phyloP scores from a whole-genome alignment of 1,284 basidiomycete genomes.

The Tylopilus sp. region DNA sequence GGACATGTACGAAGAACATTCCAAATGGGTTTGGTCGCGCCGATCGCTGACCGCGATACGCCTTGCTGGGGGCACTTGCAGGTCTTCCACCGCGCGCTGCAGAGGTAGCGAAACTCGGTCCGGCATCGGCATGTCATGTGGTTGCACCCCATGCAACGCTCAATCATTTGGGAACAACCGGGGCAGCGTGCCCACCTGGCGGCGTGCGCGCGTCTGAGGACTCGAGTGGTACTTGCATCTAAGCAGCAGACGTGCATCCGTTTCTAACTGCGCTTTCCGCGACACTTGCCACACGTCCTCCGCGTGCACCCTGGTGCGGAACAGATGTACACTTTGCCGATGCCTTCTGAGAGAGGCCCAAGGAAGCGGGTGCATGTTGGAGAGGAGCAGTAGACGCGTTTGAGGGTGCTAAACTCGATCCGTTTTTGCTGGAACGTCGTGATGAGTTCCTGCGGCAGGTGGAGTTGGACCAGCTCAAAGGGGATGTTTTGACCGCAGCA shows the following conservation, averaged over 20 bases:
- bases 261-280: constrained; percentile 20
- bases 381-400: constrained; percentile 43
- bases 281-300: constrained; percentile 37
- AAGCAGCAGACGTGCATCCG: constrained; percentile 26
- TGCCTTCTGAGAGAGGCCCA: constrained; percentile 30
- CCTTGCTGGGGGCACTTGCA: constrained; percentile 35
- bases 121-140: constrained; percentile 47
- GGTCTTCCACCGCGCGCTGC: constrained; percentile 39
- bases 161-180: constrained; percentile 40
- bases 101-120: constrained; percentile 45
- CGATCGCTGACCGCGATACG: no score
- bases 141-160: constrained; percentile 42
- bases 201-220: constrained; percentile 33
- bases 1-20: no score
- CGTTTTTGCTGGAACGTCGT: constrained; percentile 31
- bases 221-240: constrained; percentile 27
- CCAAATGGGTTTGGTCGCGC: no score
- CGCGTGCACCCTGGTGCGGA: constrained; percentile 29
- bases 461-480: constrained; percentile 25
- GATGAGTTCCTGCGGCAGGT: constrained; percentile 27
- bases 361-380: constrained; percentile 40
- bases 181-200: constrained; percentile 43
- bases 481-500: constrained; percentile 40
- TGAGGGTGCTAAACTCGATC: constrained; percentile 35
- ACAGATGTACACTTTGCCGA: constrained; percentile 15